Conservation (phyloP, 176 grass and related monocot genomes). For the Calamus simplicifolius region DNA sequence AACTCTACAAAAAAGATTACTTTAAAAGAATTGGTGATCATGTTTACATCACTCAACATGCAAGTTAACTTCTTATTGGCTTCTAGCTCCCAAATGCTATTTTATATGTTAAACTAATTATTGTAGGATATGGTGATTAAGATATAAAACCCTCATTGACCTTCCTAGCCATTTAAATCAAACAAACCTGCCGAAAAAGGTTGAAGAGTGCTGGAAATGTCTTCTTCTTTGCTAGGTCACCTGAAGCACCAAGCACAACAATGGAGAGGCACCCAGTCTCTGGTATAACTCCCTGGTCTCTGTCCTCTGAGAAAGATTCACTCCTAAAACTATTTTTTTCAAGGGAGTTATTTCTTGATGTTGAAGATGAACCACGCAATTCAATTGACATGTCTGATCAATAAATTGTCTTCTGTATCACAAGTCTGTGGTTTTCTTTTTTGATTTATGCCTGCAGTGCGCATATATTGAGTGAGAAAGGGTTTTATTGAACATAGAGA, state of each 20-base stretch:
- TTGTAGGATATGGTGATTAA: too few species aligned
- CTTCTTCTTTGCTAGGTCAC: slow-evolving; percentile 99
- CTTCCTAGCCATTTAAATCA: neutral
- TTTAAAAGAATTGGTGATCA: too few species aligned
- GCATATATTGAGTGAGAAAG: too few species aligned
- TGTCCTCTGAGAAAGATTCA: slow-evolving; percentile 55
- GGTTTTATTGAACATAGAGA: too few species aligned
- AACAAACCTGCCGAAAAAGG: slow-evolving; percentile 77
- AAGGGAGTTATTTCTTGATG: neutral
- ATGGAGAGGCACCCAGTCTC: slow-evolving; percentile 72
- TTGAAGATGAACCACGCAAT: neutral
- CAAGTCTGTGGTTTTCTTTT: too few species aligned
- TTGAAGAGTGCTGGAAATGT: slow-evolving; percentile 96
- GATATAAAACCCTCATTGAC: too few species aligned
- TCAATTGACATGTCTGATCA: neutral
- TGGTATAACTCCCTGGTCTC: slow-evolving; percentile 37
- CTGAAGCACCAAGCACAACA: slow-evolving; percentile 92
- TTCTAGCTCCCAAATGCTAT: too few species aligned
- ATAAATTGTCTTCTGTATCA: neutral
- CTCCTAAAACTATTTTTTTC: slow-evolving; percentile 37
- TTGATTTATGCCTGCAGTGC: too few species aligned
- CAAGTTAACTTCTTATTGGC: too few species aligned
- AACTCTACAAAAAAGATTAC: too few species aligned
- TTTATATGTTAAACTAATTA: too few species aligned
- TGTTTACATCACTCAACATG: too few species aligned